A percentile compares a stretch with the other conserved stretches of the same genome.
Conservation (phyloP, 352 stramenopile species). For the Globisporangium ultimum region DNA sequence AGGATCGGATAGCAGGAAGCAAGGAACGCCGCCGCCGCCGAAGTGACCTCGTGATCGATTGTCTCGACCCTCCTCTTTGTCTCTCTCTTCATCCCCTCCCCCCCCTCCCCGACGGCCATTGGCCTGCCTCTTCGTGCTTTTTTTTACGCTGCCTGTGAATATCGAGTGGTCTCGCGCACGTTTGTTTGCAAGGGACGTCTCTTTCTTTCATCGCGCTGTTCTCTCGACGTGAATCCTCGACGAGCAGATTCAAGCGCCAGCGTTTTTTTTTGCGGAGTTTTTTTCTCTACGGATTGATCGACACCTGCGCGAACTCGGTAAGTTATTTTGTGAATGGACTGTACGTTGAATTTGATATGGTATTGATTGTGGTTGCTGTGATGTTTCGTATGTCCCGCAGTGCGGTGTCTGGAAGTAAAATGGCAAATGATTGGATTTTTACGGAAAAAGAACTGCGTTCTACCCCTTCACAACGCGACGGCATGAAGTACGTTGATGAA, state of each 20-base stretch:
- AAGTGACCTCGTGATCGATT: constrained; percentile 1
- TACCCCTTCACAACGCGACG: constrained; percentile 68
- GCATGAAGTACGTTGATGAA: constrained; percentile 75
- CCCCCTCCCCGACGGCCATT: background rate
- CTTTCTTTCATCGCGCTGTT: background rate
- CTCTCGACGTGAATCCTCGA: background rate
- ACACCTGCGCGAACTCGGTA: constrained; percentile 1
- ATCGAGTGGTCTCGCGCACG: background rate
- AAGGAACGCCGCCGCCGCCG: background rate
- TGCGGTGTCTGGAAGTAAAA: constrained; percentile 10
- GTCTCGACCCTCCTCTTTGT: too few species aligned
- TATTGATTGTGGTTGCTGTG: too few species aligned
- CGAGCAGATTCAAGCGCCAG: background rate
- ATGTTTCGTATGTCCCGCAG: background rate
- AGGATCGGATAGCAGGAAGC: background rate
- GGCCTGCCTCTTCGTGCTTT: constrained; percentile 7
- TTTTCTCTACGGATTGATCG: background rate
- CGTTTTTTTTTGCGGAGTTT: constrained; percentile 9
- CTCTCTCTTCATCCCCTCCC: background rate
- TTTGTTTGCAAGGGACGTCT: background rate
- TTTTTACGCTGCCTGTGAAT: constrained; percentile 7
- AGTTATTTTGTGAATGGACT: background rate
- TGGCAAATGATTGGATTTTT: constrained; percentile 79
- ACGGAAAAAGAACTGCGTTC: constrained; percentile 56
- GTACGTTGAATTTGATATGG: background rate